These are phyloP conservation scores for Scheffersomyces stipitis DNA, from an alignment of 805 yeast genomes.

Conservation along the genomic window DNA sequence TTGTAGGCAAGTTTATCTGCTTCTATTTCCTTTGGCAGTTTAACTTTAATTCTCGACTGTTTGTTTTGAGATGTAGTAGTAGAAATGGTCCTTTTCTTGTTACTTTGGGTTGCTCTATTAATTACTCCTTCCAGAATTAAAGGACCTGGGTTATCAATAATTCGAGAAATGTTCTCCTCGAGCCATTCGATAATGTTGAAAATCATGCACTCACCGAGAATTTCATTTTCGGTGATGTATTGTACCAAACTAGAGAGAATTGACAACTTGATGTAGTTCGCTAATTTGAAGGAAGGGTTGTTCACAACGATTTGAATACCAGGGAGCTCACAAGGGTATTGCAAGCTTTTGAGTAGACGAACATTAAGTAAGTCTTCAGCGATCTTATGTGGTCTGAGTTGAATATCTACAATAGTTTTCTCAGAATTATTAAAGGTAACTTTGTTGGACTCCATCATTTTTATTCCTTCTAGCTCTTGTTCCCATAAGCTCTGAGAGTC, in stretches of 20 bases:
- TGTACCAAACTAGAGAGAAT: constrained; percentile 47
- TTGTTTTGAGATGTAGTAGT: background rate
- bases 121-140: constrained; percentile 23
- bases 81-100: background rate
- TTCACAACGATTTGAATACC: constrained; percentile 58
- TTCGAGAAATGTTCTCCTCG: constrained; percentile 54
- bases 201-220: constrained; percentile 70
- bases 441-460: constrained; percentile 55
- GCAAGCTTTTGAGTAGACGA: constrained; percentile 23
- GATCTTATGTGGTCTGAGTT: constrained; percentile 23
- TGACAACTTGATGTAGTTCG: constrained; percentile 69
- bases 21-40: constrained; percentile 3
- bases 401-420: constrained; percentile 30
- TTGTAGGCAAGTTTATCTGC: constrained; percentile 1
- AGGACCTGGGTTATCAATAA: constrained; percentile 76
- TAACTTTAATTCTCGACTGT: background rate
- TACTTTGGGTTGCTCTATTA: background rate
- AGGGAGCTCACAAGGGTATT: constrained; percentile 67
- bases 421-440: constrained; percentile 27
- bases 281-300: constrained; percentile 50
- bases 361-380: constrained; percentile 18
- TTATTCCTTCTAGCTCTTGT: constrained; percentile 71
- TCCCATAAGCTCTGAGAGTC: constrained; percentile 56
- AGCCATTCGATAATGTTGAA: constrained; percentile 77
- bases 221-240: constrained; percentile 40